A percentile compares a stretch with the other conserved stretches of the same genome.
Conservation (phyloP, 176 grass and related monocot species). For the Oryza meyeriana region DNA sequence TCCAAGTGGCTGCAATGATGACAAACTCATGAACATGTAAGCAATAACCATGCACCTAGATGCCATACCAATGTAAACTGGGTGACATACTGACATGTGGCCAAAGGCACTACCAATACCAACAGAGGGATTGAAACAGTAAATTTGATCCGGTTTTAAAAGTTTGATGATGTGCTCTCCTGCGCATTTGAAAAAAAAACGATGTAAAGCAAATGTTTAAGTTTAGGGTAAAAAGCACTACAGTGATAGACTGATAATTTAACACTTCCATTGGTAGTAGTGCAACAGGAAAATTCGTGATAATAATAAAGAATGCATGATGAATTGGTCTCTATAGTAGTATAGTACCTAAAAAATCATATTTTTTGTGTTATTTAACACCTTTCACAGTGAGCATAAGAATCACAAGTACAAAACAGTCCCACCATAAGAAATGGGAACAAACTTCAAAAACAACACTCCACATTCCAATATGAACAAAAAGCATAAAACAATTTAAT, state of each 20-base stretch:
- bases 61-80: no score
- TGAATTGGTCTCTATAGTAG: neutral
- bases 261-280: conserved; percentile 1
- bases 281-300: neutral
- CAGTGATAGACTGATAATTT: neutral
- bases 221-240: no score
- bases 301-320: conserved; percentile 12
- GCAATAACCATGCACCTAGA: no score
- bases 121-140: neutral
- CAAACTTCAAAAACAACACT: conserved; percentile 8
- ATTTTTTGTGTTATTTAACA: neutral
- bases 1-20: neutral
- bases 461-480: conserved; percentile 10
- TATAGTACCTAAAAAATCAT: neutral
- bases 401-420: neutral
- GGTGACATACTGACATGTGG: no score
- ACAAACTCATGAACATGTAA: no score
- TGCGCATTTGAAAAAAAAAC: no score
- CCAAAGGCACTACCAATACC: neutral
- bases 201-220: no score
- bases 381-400: neutral
- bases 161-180: neutral
- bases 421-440: neutral
- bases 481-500: neutral
- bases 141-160: neutral